Evolutionary conservation across 1,139 yeast species (phyloP).

Genomic region (Tardiomyces depauwii): DNA sequence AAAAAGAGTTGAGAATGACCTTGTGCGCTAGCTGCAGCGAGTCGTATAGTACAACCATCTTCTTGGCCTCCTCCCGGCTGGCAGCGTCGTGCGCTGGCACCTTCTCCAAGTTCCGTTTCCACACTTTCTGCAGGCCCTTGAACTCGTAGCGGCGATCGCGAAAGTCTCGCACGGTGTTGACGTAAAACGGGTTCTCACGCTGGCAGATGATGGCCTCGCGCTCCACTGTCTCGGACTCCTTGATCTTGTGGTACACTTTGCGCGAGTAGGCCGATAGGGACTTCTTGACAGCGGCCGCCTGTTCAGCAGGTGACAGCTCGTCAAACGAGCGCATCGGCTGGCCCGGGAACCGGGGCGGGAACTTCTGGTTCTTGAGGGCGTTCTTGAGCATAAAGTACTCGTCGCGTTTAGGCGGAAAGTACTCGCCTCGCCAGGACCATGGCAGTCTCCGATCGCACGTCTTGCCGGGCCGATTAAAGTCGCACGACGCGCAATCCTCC

Average conservation of each 20-base stretch:
- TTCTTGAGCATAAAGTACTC: slow-evolving; percentile 87
- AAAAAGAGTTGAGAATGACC: slow-evolving; percentile 91
- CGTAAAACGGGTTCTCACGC: slow-evolving; percentile 94
- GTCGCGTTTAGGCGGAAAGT: slow-evolving; percentile 78
- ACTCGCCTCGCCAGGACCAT: slow-evolving; percentile 99
- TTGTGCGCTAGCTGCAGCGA: slow-evolving; percentile 95
- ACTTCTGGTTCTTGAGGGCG: slow-evolving; percentile 67
- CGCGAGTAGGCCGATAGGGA: slow-evolving; percentile 77
- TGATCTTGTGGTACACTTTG: slow-evolving; percentile 73
- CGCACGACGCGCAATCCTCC: slow-evolving; percentile 95
- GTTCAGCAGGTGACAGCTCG: slow-evolving; percentile 67
- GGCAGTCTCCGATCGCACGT: slow-evolving; percentile 82
- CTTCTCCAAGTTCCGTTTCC: slow-evolving; percentile 73
- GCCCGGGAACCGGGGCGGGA: slow-evolving; percentile 18
- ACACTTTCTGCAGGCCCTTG: slow-evolving; percentile 84
- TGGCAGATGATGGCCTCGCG: slow-evolving; percentile 95
- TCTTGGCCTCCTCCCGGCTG: slow-evolving; percentile 64
- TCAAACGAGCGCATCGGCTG: slow-evolving; percentile 34
- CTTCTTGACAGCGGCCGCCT: slow-evolving; percentile 63
- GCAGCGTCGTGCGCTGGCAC: slow-evolving; percentile 38
- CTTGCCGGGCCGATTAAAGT: slow-evolving; percentile 91
- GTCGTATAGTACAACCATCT: slow-evolving; percentile 89
- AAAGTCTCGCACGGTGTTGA: slow-evolving; percentile 85
- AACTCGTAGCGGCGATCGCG: slow-evolving; percentile 95
- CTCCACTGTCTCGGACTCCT: slow-evolving; percentile 73